These are phyloP conservation scores for Termitomyces eurrhizus DNA, from an alignment of 768 basidiomycete species.

Conservation along the genomic window DNA sequence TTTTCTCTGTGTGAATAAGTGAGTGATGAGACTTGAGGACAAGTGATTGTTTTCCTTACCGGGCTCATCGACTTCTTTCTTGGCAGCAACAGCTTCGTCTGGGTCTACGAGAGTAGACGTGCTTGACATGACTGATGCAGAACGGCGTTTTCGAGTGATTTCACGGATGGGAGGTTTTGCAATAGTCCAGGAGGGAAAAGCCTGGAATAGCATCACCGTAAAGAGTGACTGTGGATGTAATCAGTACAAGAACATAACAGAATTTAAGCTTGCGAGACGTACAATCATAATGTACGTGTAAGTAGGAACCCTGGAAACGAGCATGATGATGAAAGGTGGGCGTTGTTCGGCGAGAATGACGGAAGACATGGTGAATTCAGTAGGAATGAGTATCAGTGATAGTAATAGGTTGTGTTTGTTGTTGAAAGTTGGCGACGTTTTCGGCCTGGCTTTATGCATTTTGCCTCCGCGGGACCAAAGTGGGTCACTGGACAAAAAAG, in stretches of 20 bases:
- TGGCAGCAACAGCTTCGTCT: background rate
- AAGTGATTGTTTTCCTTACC: background rate
- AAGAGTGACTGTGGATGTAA: conserved; percentile 3
- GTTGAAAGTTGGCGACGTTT: background rate
- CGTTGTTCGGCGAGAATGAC: conserved; percentile 3
- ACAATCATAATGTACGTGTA: conserved; percentile 1
- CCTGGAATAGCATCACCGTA: background rate
- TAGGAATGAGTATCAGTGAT: background rate
- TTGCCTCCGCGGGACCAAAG: background rate
- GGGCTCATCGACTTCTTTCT: background rate
- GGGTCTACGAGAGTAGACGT: background rate
- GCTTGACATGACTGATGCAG: background rate
- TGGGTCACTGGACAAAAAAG: background rate
- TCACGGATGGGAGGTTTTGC: conserved; percentile 1
- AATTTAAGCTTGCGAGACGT: background rate
- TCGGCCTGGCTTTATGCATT: conserved; percentile 1
- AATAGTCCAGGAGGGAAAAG: background rate
- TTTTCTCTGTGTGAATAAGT: background rate
- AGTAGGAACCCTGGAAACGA: conserved; percentile 1
- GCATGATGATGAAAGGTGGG: background rate
- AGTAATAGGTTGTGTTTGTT: background rate
- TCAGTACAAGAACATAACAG: conserved; percentile 1
- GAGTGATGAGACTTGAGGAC: too few relatives aligned
- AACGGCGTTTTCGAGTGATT: background rate
- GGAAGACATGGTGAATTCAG: background rate